Conservation (phyloP, 495 filamentous ascomycete species). For the Articulospora tetracladia region DNA sequence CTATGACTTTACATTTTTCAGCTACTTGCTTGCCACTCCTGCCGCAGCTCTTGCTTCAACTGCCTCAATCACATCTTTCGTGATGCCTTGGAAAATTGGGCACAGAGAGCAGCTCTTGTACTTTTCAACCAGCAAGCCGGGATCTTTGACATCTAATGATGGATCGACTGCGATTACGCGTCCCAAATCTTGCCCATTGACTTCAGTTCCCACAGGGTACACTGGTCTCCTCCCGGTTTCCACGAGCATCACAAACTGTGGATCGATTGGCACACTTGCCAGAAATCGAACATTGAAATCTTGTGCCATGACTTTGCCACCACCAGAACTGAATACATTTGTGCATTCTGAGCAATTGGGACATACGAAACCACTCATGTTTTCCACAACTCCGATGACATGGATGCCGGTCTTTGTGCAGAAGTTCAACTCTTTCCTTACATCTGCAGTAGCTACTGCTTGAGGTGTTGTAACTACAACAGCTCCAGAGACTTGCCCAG, state of each 20-base stretch:
- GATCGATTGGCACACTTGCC: slow-evolving; percentile 87
- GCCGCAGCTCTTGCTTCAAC: slow-evolving; percentile 28
- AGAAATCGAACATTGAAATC: slow-evolving; percentile 83
- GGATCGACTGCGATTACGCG: slow-evolving; percentile 10
- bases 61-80: slow-evolving; percentile 45
- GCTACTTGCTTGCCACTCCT: not conserved
- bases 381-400: slow-evolving; percentile 89
- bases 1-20: slow-evolving; percentile 1
- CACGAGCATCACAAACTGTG: slow-evolving; percentile 51
- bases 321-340: slow-evolving; percentile 86
- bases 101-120: slow-evolving; percentile 75
- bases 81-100: slow-evolving; percentile 67
- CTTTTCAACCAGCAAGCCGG: slow-evolving; percentile 65
- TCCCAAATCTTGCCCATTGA: slow-evolving; percentile 43
- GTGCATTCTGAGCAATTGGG: slow-evolving; percentile 92
- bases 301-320: slow-evolving; percentile 83
- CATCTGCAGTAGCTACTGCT: slow-evolving; percentile 88
- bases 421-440: slow-evolving; percentile 95
- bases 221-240: slow-evolving; percentile 46
- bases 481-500: slow-evolving; percentile 67
- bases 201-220: slow-evolving; percentile 45
- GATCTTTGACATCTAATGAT: slow-evolving; percentile 38
- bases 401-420: slow-evolving; percentile 80
- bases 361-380: slow-evolving; percentile 97
- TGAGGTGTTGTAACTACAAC: slow-evolving; percentile 96